Conservation (phyloP, 805 yeast species). For the Pichia phayaonensis region DNA sequence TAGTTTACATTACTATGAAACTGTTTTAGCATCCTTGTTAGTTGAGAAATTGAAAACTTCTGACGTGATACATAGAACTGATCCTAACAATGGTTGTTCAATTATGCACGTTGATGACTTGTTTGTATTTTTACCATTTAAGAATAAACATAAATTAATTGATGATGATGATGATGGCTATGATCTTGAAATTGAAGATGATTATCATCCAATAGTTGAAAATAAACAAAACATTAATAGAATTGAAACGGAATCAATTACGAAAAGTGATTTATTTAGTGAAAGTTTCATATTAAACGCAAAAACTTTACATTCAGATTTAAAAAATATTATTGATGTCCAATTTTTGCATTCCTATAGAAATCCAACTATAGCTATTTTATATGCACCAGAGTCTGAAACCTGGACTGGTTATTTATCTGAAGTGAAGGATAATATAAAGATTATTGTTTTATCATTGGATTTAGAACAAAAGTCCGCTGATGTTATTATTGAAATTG, state of each 20-base stretch:
- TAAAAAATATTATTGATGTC: slow-evolving; percentile 60
- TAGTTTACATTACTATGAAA: slow-evolving; percentile 83
- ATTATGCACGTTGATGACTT: slow-evolving; percentile 57
- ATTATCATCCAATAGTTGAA: slow-evolving; percentile 13
- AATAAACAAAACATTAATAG: slow-evolving; percentile 1
- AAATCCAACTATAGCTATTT: slow-evolving; percentile 59
- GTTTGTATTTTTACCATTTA: slow-evolving; percentile 66
- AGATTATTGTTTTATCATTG: slow-evolving; percentile 57
- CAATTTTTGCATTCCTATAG: slow-evolving; percentile 66
- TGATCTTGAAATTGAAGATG: slow-evolving; percentile 18
- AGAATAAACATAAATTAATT: slow-evolving; percentile 32
- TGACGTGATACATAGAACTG: slow-evolving; percentile 45
- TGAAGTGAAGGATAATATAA: slow-evolving; percentile 52
- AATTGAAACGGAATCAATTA: slow-evolving; percentile 6
- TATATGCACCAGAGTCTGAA: slow-evolving; percentile 26
- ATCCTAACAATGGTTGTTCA: slow-evolving; percentile 52
- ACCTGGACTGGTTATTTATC: slow-evolving; percentile 78
- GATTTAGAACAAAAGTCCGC: slow-evolving; percentile 52
- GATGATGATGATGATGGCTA: not conserved
- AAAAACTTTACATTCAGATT: slow-evolving; percentile 44
- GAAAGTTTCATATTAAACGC: slow-evolving; percentile 57
- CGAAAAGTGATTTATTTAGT: slow-evolving; percentile 30
- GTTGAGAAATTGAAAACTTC: slow-evolving; percentile 32
- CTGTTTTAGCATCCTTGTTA: slow-evolving; percentile 45
- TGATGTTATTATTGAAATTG: slow-evolving; percentile 59